A percentile compares a stretch with the other conserved stretches of the same genome.
These are phyloP conservation scores for Pinus taeda DNA, from an alignment of 75 land plant genomes.

Conservation along the genomic window DNA sequence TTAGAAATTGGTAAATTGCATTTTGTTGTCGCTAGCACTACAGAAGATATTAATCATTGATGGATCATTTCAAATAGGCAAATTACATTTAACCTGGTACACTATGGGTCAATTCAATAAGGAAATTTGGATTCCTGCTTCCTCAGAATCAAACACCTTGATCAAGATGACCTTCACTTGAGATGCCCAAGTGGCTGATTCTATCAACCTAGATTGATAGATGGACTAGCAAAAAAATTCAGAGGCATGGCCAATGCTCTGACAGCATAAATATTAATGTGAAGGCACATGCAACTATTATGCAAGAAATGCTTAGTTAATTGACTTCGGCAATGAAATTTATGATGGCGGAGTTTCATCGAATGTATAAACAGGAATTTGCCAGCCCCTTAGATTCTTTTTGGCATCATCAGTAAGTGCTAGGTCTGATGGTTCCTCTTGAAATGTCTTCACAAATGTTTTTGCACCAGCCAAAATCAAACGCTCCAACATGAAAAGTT, in stretches of 20 bases:
- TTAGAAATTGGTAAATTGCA: background rate
- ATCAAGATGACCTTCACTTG: background rate
- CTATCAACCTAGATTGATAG: slow-evolving; percentile 1
- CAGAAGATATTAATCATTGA: background rate
- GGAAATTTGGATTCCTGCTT: background rate
- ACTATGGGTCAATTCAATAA: background rate
- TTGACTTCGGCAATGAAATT: background rate
- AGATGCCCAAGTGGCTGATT: background rate
- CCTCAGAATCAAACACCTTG: background rate
- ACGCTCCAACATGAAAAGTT: slow-evolving; percentile 89
- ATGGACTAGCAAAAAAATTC: background rate
- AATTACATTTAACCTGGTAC: background rate
- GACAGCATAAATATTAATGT: background rate
- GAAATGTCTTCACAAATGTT: slow-evolving; percentile 73
- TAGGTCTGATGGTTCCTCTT: slow-evolving; percentile 67
- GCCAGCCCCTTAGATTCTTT: slow-evolving; percentile 70
- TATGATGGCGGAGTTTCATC: slow-evolving; percentile 18
- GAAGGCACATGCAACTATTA: background rate
- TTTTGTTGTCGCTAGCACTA: background rate
- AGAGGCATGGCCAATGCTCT: background rate
- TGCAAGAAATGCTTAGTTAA: background rate
- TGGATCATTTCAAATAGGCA: background rate
- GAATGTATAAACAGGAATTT: slow-evolving; percentile 65
- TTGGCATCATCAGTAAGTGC: slow-evolving; percentile 89
- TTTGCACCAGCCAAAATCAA: slow-evolving; percentile 69